A percentile compares a stretch with the other conserved stretches of the same genome.
Evolutionary conservation across 2,329 filamentous ascomycete species (phyloP).

Genomic region (Fusarium buxicola): DNA sequence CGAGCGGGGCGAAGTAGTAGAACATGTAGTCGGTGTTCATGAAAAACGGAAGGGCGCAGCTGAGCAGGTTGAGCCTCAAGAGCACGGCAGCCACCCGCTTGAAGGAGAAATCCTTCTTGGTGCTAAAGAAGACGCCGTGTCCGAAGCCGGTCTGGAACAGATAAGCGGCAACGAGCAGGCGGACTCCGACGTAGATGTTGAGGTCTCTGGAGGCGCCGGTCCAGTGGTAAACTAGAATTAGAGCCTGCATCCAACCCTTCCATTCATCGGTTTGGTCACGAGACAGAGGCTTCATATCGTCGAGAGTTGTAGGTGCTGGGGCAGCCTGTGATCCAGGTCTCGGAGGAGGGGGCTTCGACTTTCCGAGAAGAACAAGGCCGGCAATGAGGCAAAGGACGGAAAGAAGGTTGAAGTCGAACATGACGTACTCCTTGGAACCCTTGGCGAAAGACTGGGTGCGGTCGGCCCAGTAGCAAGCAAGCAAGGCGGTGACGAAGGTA

Average conservation of each 20-base stretch:
- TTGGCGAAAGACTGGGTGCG: conserved; percentile 48
- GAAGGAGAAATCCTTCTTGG: conserved; percentile 66
- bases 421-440: conserved; percentile 40
- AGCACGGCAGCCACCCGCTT: conserved; percentile 63
- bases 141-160: conserved; percentile 72
- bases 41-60: conserved; percentile 63
- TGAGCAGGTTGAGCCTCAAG: conserved; percentile 67
- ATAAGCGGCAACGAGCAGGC: conserved; percentile 68
- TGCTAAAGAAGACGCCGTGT: conserved; percentile 68
- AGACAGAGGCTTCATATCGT: conserved; percentile 43
- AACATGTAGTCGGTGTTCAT: conserved; percentile 63
- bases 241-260: conserved; percentile 73
- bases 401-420: conserved; percentile 40
- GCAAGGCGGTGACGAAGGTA: conserved; percentile 40
- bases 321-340: conserved; percentile 14
- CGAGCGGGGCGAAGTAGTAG: conserved; percentile 69
- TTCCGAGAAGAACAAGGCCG: conserved; percentile 37
- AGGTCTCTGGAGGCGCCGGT: conserved; percentile 56
- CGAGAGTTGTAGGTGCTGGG: conserved; percentile 20
- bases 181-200: conserved; percentile 65
- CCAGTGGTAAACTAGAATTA: conserved; percentile 67
- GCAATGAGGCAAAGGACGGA: conserved; percentile 25
- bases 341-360: conserved; percentile 22
- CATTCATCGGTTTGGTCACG: conserved; percentile 71
- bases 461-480: conserved; percentile 47